Evolutionary conservation across 331 rosid species (phyloP).

Genomic region (Cucumis variabilis): DNA sequence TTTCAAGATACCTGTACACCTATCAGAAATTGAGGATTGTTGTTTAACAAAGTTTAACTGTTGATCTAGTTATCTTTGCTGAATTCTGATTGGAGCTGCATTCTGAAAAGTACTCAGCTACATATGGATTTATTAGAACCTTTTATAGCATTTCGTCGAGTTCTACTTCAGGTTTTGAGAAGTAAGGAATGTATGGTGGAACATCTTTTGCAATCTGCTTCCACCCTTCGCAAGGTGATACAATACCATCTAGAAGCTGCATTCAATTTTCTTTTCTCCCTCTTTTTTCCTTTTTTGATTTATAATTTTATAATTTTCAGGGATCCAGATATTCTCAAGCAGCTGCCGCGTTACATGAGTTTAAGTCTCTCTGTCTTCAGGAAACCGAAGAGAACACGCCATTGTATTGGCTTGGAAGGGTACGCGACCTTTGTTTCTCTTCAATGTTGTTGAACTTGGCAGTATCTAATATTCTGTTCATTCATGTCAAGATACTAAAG

Average conservation of each 20-base stretch:
- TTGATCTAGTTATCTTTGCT: conserved; percentile 72
- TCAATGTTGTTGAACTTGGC: not conserved
- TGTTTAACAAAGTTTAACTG: conserved; percentile 39
- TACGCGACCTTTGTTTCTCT: conserved; percentile 35
- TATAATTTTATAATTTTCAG: conserved; percentile 50
- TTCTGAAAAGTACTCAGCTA: conserved; percentile 71
- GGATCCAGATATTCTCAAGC: conserved; percentile 93
- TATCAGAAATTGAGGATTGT: conserved; percentile 19
- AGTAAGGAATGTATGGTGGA: conserved; percentile 66
- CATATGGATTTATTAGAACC: conserved; percentile 95
- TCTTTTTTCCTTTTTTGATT: not conserved
- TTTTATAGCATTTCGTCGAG: conserved; percentile 87
- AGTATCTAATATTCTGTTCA: not conserved
- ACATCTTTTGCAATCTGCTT: conserved; percentile 85
- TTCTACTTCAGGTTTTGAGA: conserved; percentile 78
- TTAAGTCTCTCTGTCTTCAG: conserved; percentile 72
- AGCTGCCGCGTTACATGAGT: conserved; percentile 89
- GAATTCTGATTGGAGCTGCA: conserved; percentile 76
- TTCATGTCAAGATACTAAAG: not conserved
- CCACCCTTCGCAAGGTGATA: conserved; percentile 87
- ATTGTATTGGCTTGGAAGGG: conserved; percentile 93
- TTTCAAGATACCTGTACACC: not conserved
- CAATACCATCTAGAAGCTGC: conserved; percentile 11
- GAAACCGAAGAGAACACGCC: conserved; percentile 60
- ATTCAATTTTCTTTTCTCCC: conserved; percentile 23